Base-by-base conservation (phyloP, 2,329 filamentous ascomycete species). In the Sporothrix schenckii region DNA sequence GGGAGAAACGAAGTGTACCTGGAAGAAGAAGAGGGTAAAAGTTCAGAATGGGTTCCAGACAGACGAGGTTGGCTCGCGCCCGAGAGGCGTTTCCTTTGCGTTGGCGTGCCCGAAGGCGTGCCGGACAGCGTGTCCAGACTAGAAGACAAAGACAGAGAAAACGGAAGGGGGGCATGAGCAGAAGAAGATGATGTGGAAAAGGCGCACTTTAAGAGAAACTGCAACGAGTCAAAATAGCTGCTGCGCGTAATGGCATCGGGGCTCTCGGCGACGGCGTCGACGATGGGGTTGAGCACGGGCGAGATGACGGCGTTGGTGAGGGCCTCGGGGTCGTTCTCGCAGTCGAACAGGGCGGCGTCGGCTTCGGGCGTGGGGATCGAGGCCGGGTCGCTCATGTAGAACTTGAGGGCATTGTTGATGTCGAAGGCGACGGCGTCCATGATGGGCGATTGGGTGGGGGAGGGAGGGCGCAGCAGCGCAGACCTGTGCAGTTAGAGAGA, bases 151-250 rank as follows among this genome's bases (percentile, higher is more conserved):
- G 34, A 68, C 60, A 72, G 66, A 72, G 72, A 69, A 72, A 74
- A 77, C 71, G 71, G 76, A 74, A 77, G 77, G 79, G 78, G 41
- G 65, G 50, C 6, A 69, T 30, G 58, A 47, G 61, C 69, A 72
- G 54, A 56, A 71, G 74, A 75, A 74, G 77, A 78, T 70, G 69
- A 67, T 76, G 77, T 76, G 81, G 82, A 85, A 79, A 83, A 86
- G 77, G 88, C 93, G 85, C 88, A 98, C 94, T 99, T 99, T 83
- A 99, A 86, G 72, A 99, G 84, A 78, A 97, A 97, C 80, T 97
- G 94, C 76, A 99, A 81, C 73, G 94, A 97, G 83, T 99, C 94
- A 82, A 98, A 94, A 74, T 90, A 87, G 67, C 89, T 87, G 76
- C 89, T 87, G 80, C 90, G 90, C 73, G 89, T 89, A 75, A 99